Percentiles rank a stretch among this genome's conserved stretches.
Conservation (phyloP, 1,284 basidiomycete genomes). For the Apiotrichum siamense region DNA sequence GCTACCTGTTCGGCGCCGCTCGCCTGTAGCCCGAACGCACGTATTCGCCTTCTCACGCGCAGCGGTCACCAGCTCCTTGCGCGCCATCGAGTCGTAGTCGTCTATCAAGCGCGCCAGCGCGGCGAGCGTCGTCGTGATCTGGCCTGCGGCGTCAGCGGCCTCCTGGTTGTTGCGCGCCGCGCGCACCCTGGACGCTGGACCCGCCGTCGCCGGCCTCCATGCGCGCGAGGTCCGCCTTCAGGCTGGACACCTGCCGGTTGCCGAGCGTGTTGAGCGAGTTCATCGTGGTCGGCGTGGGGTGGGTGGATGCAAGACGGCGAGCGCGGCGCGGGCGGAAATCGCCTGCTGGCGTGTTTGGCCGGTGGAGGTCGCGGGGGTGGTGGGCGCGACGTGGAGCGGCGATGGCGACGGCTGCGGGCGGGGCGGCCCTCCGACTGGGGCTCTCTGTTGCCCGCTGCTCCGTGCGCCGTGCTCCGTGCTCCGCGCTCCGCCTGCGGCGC, state of each 20-base stretch:
- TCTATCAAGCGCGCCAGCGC: conserved; percentile 87
- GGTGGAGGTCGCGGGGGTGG: too few species aligned
- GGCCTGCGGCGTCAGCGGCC: conserved; percentile 55
- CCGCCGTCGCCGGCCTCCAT: conserved; percentile 72
- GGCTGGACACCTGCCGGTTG: conserved; percentile 79
- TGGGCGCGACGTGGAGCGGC: too few species aligned
- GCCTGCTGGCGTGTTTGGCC: too few species aligned
- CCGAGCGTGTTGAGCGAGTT: conserved; percentile 91
- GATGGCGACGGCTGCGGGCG: too few species aligned
- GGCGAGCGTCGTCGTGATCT: conserved; percentile 88
- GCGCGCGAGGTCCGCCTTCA: conserved; percentile 77
- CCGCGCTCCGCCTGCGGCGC: too few species aligned
- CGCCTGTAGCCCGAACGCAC: conserved; percentile 49
- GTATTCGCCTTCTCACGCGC: conserved; percentile 91
- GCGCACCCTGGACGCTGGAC: conserved; percentile 70
- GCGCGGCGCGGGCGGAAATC: too few species aligned
- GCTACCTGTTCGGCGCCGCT: too few species aligned
- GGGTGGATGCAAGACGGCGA: not conserved
- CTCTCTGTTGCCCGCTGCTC: too few species aligned
- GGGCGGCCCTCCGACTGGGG: too few species aligned
- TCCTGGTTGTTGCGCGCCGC: not conserved
- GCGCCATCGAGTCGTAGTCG: conserved; percentile 93
- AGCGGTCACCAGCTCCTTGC: conserved; percentile 84
- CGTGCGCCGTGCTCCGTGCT: too few species aligned
- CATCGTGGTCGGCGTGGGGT: conserved; percentile 52